phyloP scores from a whole-genome alignment of 305 asterid genomes.

The Solanum hybrid region DNA sequence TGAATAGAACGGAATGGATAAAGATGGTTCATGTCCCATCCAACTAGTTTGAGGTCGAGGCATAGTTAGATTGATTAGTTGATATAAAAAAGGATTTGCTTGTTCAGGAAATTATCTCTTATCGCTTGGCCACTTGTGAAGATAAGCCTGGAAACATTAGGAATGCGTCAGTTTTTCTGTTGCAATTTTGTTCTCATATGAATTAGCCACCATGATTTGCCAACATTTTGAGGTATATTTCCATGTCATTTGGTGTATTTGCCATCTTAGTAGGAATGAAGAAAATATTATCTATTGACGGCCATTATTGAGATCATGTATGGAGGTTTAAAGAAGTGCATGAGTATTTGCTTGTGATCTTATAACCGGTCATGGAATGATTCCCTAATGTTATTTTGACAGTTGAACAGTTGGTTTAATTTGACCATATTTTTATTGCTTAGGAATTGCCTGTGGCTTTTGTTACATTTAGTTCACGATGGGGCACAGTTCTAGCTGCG shows the following conservation, averaged over 20 bases:
- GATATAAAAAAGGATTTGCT: neutral
- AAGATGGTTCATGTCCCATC: neutral
- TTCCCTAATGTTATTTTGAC: neutral
- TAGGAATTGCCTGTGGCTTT: constrained; percentile 93
- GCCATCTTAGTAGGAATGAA: neutral
- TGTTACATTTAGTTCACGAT: constrained; percentile 75
- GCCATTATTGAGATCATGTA: neutral
- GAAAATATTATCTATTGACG: neutral
- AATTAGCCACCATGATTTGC: neutral
- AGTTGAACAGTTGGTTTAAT: neutral
- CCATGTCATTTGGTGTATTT: neutral
- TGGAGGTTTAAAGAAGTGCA: neutral
- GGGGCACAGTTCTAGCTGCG: constrained; percentile 94
- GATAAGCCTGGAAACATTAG: neutral
- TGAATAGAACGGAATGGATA: neutral
- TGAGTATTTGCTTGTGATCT: neutral
- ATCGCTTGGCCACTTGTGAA: neutral
- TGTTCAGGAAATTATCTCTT: neutral
- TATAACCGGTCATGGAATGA: neutral
- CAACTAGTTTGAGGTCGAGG: neutral
- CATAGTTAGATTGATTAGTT: neutral
- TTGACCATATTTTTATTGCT: constrained; percentile 8
- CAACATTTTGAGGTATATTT: neutral
- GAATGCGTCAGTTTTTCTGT: neutral
- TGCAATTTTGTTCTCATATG: neutral